Conservation (phyloP, 2,329 filamentous ascomycete genomes). For the Penicillium sp. region DNA sequence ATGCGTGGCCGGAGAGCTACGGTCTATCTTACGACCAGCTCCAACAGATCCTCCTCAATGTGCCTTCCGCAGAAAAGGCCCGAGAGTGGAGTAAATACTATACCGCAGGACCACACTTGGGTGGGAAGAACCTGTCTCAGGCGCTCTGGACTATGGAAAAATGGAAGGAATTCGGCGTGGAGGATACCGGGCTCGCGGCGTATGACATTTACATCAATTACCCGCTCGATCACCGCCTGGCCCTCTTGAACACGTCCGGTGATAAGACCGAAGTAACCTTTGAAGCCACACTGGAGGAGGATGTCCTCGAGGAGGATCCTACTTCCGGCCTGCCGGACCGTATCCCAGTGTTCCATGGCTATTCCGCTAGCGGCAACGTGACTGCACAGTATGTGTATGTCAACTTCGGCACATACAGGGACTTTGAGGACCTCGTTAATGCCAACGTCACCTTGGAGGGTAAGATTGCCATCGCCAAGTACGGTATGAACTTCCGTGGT, state of each 20-base stretch:
- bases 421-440: slow-evolving; percentile 76
- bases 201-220: slow-evolving; percentile 81
- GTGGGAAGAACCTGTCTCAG: slow-evolving; percentile 74
- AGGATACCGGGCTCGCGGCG: slow-evolving; percentile 56
- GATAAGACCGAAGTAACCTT: slow-evolving; percentile 60
- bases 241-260: slow-evolving; percentile 56
- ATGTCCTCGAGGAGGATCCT: slow-evolving; percentile 76
- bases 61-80: slow-evolving; percentile 55
- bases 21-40: slow-evolving; percentile 56
- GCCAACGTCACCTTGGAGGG: slow-evolving; percentile 74
- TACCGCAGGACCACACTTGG: slow-evolving; percentile 70
- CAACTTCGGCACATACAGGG: slow-evolving; percentile 83
- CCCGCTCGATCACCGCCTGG: slow-evolving; percentile 67
- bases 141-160: slow-evolving; percentile 72
- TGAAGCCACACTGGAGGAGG: slow-evolving; percentile 78
- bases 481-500: slow-evolving; percentile 82
- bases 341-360: slow-evolving; percentile 90
- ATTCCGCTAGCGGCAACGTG: slow-evolving; percentile 88
- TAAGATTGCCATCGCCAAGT: slow-evolving; percentile 83
- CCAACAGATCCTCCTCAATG: slow-evolving; percentile 53
- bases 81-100: slow-evolving; percentile 77
- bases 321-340: slow-evolving; percentile 70
- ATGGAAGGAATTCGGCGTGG: slow-evolving; percentile 70
- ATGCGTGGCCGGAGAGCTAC: slow-evolving; percentile 41
- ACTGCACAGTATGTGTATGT: slow-evolving; percentile 83